Evolutionary conservation across 345 rosid genomes (phyloP), one percentile per base, ranked within the genome.

Genomic region (Acer saccharum): DNA sequence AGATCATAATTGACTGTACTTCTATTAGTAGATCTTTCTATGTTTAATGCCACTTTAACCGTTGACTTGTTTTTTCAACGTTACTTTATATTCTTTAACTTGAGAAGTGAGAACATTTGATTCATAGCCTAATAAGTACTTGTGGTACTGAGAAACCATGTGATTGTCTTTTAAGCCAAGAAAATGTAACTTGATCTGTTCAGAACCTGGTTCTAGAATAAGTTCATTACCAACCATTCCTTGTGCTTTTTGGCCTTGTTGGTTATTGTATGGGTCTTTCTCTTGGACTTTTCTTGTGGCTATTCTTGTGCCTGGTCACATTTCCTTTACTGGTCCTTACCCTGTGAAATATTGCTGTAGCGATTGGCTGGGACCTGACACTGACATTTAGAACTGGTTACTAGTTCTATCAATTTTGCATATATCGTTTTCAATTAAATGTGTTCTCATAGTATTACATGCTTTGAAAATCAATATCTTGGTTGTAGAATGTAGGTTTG

Each of bases 111-210:
- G 35, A 52, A 48, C 32, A 27, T 50, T 32, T 46, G 70, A 16
- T 58, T 63, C 9, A 60, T 27, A 46, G 14, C 43, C 35, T 61
- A 13, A 12, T 21, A 2, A 16, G 27, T 35, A 8, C 68, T 46
- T 35, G 4, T 67, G 21, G 63, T 18, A 39, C 44, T 35, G 41
- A 8, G 18, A 35, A 76, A 20, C 55, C 39, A 52, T 25, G 3
- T 76, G 6, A 41, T 76, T 66, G 23, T 35, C 18, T 9, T 71
- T 78, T 52, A 35, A 41, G 67, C 72, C n/a, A 44, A 39, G 65
- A 23, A 67, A 39, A 52, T 17, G 20, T 48, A 65, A 63, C 70
- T 16, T 17, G 29, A 18, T 48, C 23, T 48, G 29, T 74, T 52
- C 50, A 46, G 50, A 46, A 9, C 12, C 23, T 60, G 64, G 64